phyloP scores from a whole-genome alignment of 768 basidiomycete species.

The Mycena metata region DNA sequence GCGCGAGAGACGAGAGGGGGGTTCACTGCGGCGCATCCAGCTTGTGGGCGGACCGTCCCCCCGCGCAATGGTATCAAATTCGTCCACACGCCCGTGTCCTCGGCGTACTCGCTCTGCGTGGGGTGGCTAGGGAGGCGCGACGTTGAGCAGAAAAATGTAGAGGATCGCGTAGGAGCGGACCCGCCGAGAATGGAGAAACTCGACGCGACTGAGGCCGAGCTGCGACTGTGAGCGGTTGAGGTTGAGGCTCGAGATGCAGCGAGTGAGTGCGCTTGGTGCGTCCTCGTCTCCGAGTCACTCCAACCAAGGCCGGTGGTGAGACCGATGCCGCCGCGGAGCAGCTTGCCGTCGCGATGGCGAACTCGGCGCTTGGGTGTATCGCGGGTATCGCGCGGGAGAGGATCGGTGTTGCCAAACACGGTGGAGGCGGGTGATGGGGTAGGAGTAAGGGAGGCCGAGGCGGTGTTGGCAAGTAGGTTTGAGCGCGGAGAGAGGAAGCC shows the following conservation, averaged over 20 bases:
- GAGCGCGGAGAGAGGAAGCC: constrained; percentile 77
- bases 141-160: constrained; percentile 15
- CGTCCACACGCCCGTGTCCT: constrained; percentile 30
- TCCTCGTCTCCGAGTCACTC: constrained; percentile 88
- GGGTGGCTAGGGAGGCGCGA: constrained; percentile 19
- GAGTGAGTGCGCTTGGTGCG: constrained; percentile 75
- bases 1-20: constrained; percentile 26
- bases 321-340: constrained; percentile 73
- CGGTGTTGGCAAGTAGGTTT: constrained; percentile 62
- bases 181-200: constrained; percentile 11
- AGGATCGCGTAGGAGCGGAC: constrained; percentile 38
- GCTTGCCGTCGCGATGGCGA: constrained; percentile 72
- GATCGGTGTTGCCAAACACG: constrained; percentile 20
- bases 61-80: constrained; percentile 26
- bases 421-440: constrained; percentile 13
- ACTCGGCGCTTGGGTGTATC: constrained; percentile 69
- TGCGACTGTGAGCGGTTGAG: constrained; percentile 54
- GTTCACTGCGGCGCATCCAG: constrained; percentile 34
- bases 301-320: constrained; percentile 81
- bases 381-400: constrained; percentile 43
- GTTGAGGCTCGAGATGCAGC: constrained; percentile 70
- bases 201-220: constrained; percentile 59
- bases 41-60: constrained; percentile 28
- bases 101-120: constrained; percentile 30
- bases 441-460: constrained; percentile 21